A percentile compares a stretch with the other conserved stretches of the same genome.
These are phyloP conservation scores for Podila horticola DNA, from an alignment of 192 early-diverging fungal species.

Conservation along the genomic window DNA sequence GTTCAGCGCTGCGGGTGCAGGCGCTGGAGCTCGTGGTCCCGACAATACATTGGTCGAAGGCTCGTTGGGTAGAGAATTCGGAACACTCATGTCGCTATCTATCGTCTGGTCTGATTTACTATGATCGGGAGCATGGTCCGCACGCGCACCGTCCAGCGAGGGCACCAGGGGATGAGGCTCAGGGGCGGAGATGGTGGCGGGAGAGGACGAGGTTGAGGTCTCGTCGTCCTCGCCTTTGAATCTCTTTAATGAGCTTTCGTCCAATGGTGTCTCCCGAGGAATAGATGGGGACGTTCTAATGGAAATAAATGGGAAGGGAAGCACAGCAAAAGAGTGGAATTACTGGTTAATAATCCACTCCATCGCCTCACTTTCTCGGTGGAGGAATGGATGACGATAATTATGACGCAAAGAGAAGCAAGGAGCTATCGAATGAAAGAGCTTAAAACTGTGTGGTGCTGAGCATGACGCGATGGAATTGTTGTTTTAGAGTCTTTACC, in stretches of 20 bases:
- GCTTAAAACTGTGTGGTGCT: not conserved
- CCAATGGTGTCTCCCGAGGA: conserved; percentile 10
- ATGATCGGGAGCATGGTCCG: conserved; percentile 23
- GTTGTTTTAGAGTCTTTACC: not conserved
- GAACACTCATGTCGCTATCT: conserved; percentile 51
- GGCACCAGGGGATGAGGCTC: conserved; percentile 45
- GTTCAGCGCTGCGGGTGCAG: conserved; percentile 21
- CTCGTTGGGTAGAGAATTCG: conserved; percentile 25
- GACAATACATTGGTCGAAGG: conserved; percentile 44
- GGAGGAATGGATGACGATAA: not conserved
- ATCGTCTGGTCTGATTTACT: conserved; percentile 33
- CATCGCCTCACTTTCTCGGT: not conserved
- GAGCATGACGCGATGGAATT: not conserved
- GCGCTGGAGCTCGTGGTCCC: conserved; percentile 30
- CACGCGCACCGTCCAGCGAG: conserved; percentile 39
- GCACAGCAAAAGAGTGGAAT: not conserved
- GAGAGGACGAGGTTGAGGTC: conserved; percentile 11
- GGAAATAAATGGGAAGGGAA: not conserved
- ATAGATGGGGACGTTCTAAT: not conserved
- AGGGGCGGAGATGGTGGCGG: conserved; percentile 10
- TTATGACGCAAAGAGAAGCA: too few relatives aligned
- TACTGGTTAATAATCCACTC: conserved; percentile 1
- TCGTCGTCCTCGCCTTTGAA: conserved; percentile 50
- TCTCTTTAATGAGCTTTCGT: conserved; percentile 40
- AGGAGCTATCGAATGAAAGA: too few relatives aligned